Base-by-base conservation (phyloP, 2,329 filamentous ascomycete genomes). In the Epichloe sylvatica region DNA sequence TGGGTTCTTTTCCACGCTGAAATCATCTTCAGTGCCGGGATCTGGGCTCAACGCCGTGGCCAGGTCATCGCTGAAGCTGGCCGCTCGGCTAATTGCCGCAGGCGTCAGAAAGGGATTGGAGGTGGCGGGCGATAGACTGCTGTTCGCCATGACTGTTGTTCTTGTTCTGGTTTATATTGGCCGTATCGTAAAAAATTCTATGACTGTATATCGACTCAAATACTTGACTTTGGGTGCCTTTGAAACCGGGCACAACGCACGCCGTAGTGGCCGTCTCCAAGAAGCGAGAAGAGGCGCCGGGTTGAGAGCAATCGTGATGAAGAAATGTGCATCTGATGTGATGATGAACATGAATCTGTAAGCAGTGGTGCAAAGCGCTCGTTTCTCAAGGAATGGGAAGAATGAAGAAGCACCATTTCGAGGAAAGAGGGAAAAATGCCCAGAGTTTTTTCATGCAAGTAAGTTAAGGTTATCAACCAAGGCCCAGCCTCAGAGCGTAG, bases 1-100 rank as follows among this genome's bases (percentile, higher is more conserved):
- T 3, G 81, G 82, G 63, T 90, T 94, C 60, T 86, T 5, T 82
- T 82, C 74, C 15, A 90, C 80, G 41, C 77, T 60, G 57, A 86
- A 91, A 54, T 86, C 81, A 17, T 70, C 74, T 64, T 89, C 84
- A 1, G 78, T 83, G 6, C 82, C 83, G 1, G 80, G 83, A 60
- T 90, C 84, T 0, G 85, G 81, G 19, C 70, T 74, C 11, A 86
- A 67, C 0, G 83, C 80, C 51, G 83, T 77, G 52, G 79, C 69
- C 7, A 53, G 47, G 33, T 61, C 60, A 15, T 59, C 53, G 34
- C 50, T 50, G 17, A 55, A 44, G 30, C 54, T 55, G 11, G 55
- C 50, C 3, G 54, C 52, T 7, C 50, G 50, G 19, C 53, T 57
- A 8, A 49, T 49, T 12, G 52, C 49, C 5, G 54, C 46, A 15